Evolutionary conservation across 2,329 filamentous ascomycete genomes (phyloP), one percentile per base, ranked within the genome.

Genomic region (Exophiala spinifera): DNA sequence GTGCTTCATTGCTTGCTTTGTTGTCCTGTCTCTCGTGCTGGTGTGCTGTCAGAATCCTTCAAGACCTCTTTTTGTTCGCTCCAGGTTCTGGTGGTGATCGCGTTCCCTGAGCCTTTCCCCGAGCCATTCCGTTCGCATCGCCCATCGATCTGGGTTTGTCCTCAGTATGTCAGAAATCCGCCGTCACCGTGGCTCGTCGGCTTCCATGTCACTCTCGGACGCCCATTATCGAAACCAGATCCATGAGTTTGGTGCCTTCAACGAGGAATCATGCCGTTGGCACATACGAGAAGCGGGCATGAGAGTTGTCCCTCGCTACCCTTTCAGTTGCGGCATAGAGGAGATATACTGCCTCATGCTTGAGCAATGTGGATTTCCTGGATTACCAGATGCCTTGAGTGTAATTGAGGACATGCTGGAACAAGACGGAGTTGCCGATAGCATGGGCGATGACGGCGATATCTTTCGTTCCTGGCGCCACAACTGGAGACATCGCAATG

Each of bases 191-290:
- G 48, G 33, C 47, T 21, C 53, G 19, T 48, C 42, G 17, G 50
- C 57, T 3, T 6, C 17, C 3, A 50, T 21, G 17, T 28, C 47
- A 25, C 37, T 45, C 25, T 51, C 46, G 13, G 23, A 34, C 13
- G 20, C 52, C 14, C 31, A 42, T 11, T 52, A 57, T 20, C 44
- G 43, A 8, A 48, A 47, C 21, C 42, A 40, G 15, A 31, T 56
- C 47, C 31, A 53, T 37, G 56, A 56, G 19, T 49, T 63, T 20
- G 62, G 61, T n/a, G 43, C 36, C 15, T 66, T 64, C 34, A 62
- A 66, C 33, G 64, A 65, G 49, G 64, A 65, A 40, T 52, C 59
- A n/a, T 65, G 64, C 42, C 63, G 64, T 17, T 63, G 59, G 52
- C 61, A 64, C 45, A 49, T 65, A 13, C 55, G 62, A n/a, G 62